Percentiles rank a stretch among this genome's conserved stretches.
Conservation (phyloP, 2,329 filamentous ascomycete genomes). For the Gnomoniopsis smithogilvyi region DNA sequence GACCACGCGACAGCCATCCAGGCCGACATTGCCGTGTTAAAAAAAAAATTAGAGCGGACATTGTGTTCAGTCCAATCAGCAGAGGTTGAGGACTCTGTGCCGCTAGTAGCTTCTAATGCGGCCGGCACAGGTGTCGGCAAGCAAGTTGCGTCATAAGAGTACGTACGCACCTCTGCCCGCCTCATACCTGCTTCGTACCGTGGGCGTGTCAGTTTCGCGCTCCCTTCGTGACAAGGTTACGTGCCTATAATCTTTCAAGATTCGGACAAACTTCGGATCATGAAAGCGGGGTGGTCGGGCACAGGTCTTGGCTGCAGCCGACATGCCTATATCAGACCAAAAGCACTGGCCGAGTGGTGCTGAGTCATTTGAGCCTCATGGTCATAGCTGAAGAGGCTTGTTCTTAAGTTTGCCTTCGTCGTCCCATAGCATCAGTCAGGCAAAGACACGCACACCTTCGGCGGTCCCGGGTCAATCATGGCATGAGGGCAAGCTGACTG, state of each 20-base stretch:
- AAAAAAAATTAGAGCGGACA: background rate
- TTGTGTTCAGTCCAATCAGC: conserved; percentile 3
- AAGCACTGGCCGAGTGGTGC: background rate
- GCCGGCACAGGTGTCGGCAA: background rate
- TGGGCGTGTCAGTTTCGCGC: conserved; percentile 10
- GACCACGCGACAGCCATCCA: background rate
- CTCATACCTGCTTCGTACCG: background rate
- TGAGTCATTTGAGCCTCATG: conserved; percentile 14
- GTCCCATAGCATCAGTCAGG: background rate
- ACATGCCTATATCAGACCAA: background rate
- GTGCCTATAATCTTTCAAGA: background rate
- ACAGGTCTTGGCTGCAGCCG: background rate
- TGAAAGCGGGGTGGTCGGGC: no score
- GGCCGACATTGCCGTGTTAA: background rate
- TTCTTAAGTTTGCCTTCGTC: background rate
- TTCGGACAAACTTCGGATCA: background rate
- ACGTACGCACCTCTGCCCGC: background rate
- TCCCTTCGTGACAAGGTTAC: conserved; percentile 1
- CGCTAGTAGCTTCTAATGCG: background rate
- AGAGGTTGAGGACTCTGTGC: background rate
- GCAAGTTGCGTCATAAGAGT: conserved; percentile 7
- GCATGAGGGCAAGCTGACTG: background rate
- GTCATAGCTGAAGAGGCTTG: background rate
- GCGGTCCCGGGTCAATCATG: background rate
- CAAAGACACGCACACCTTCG: background rate